A percentile compares a stretch with the other conserved stretches of the same genome.
Conservation (phyloP, 306 rosid genomes). For the Hippophae rhamnoides region DNA sequence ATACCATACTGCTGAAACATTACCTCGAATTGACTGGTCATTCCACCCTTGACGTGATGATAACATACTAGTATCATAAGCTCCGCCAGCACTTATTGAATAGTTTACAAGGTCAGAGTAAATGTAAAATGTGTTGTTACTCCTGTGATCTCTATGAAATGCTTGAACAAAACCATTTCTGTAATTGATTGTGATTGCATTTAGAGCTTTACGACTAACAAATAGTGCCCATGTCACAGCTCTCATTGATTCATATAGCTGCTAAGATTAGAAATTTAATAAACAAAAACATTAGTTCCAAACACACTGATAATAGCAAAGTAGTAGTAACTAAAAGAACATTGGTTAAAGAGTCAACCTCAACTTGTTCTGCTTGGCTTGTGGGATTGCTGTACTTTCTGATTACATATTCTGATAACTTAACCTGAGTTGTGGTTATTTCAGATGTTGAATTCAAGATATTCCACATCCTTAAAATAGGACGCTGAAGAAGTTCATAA, state of each 20-base stretch:
- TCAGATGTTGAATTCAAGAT: constrained; percentile 88
- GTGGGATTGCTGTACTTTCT: constrained; percentile 61
- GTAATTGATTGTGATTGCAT: constrained; percentile 85
- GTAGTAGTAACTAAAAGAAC: not conserved
- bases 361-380: constrained; percentile 87
- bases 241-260: constrained; percentile 86
- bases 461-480: constrained; percentile 89
- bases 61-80: constrained; percentile 24
- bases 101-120: constrained; percentile 84
- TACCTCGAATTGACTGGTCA: constrained; percentile 55
- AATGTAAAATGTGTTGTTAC: constrained; percentile 80
- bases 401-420: constrained; percentile 72
- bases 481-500: constrained; percentile 87
- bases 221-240: constrained; percentile 89
- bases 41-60: constrained; percentile 51
- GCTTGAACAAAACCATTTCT: constrained; percentile 95
- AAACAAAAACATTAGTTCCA: constrained; percentile 9
- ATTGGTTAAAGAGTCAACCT: constrained; percentile 38
- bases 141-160: constrained; percentile 80
- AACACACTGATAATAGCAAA: constrained; percentile 6
- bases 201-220: constrained; percentile 77
- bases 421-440: constrained; percentile 85
- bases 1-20: constrained; percentile 77
- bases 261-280: constrained; percentile 33
- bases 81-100: constrained; percentile 47